phyloP scores from a whole-genome alignment of 2,329 filamentous ascomycete genomes.

The Penicillium oxalicum region DNA sequence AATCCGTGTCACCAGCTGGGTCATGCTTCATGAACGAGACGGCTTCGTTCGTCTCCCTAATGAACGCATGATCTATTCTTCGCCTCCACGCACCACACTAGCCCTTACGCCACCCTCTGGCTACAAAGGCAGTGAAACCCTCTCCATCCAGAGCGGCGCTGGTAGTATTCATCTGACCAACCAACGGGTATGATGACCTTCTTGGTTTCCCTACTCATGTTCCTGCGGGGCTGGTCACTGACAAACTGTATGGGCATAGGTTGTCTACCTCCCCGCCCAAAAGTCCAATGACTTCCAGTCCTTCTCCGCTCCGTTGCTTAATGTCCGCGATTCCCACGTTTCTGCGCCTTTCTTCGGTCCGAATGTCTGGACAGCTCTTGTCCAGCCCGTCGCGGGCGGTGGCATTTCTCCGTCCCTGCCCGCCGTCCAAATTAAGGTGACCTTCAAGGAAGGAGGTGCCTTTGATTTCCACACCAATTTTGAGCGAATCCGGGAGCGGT shows the following conservation, averaged over 20 bases:
- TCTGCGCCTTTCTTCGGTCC: conserved; percentile 87
- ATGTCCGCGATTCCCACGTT: conserved; percentile 79
- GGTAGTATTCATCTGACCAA: conserved; percentile 79
- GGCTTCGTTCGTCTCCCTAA: conserved; percentile 79
- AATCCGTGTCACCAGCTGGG: conserved; percentile 58
- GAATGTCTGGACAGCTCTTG: conserved; percentile 78
- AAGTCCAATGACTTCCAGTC: conserved; percentile 68
- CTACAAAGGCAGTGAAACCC: conserved; percentile 56
- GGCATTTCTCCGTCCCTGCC: conserved; percentile 70
- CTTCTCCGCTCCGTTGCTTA: conserved; percentile 82
- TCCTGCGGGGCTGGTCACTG: conserved; percentile 2
- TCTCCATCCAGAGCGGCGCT: conserved; percentile 65
- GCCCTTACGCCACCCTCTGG: conserved; percentile 66
- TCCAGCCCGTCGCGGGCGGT: conserved; percentile 76
- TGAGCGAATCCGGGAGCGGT: conserved; percentile 74
- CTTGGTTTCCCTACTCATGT: conserved; percentile 10
- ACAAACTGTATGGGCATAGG: conserved; percentile 43
- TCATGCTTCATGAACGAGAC: conserved; percentile 71
- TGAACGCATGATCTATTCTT: conserved; percentile 75
- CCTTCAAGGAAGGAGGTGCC: conserved; percentile 92
- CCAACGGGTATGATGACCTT: conserved; percentile 58
- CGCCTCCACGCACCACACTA: conserved; percentile 71
- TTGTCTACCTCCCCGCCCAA: conserved; percentile 77
- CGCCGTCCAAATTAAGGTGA: conserved; percentile 73
- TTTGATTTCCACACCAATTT: conserved; percentile 82